Percentiles rank a stretch among this genome's conserved stretches.
Evolutionary conservation across 1,139 yeast species (phyloP).

Genomic region (Kodamaea anthophila): DNA sequence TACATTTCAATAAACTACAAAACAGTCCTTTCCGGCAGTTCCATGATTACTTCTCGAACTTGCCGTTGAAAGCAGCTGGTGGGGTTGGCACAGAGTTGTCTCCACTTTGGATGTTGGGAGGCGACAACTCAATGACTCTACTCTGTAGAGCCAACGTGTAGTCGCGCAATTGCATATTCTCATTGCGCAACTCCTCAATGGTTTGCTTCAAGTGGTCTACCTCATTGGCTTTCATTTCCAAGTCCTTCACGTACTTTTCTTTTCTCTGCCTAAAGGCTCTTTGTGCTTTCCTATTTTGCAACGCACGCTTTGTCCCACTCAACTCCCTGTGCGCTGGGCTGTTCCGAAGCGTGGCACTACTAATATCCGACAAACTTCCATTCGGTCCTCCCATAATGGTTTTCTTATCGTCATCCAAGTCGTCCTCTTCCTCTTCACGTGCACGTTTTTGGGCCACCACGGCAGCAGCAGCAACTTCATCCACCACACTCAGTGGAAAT

Average conservation of each 20-base stretch:
- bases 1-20: too few relatives aligned
- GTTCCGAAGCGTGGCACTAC: slow-evolving; percentile 2
- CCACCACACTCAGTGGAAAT: slow-evolving; percentile 18
- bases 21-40: too few relatives aligned
- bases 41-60: slow-evolving; percentile 7
- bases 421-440: slow-evolving; percentile 8
- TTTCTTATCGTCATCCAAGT: slow-evolving; percentile 7
- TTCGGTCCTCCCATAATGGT: slow-evolving; percentile 6
- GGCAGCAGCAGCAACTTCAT: slow-evolving; percentile 28
- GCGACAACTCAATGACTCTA: slow-evolving; percentile 45
- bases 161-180: slow-evolving; percentile 67
- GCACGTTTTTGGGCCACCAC: slow-evolving; percentile 18
- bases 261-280: slow-evolving; percentile 79
- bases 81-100: slow-evolving; percentile 31
- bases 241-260: slow-evolving; percentile 69
- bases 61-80: slow-evolving; percentile 19
- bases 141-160: slow-evolving; percentile 67
- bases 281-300: slow-evolving; percentile 85
- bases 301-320: slow-evolving; percentile 64
- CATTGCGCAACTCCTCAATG: slow-evolving; percentile 58
- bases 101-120: slow-evolving; percentile 8
- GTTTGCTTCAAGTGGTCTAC: slow-evolving; percentile 53
- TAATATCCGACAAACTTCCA: slow-evolving; percentile 6
- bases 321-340: slow-evolving; percentile 7
- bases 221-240: slow-evolving; percentile 65